Evolutionary conservation across 257 asterid genomes (phyloP), one percentile per base, ranked within the genome.

Genomic region (Petunia secreta): DNA sequence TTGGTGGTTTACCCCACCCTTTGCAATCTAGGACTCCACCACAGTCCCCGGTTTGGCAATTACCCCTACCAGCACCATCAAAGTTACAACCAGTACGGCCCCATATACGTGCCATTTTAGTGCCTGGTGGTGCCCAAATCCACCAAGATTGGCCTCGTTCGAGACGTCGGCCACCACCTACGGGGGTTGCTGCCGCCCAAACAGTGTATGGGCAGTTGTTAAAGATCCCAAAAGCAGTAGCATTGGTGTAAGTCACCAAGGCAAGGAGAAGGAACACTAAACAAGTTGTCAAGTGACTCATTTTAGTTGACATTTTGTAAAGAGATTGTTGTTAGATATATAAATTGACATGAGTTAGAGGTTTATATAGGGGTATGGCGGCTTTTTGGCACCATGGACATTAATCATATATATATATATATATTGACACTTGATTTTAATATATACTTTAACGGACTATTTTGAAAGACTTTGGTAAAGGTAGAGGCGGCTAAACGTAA

Each of bases 1-100:
- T 89, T 0, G 92, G 97, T 0, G 95, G 90, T 7, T 3, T 2
- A 0, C 97, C 97, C 48, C 64, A 93, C 16, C 79, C 90, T 1
- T 53, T 81, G 82, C 97, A 90, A 0, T 55, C 69, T 0, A 91
- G 83, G 5, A 82, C 13, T 4, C 89, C 89, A 3, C 77, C 80
- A 14, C 89, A 86, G 46, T 86, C 89, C 25, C 89, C 89, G 34
- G 87, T 87, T 44, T 83, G 80, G 0, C 89, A 87, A 0, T 66
- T 8, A 1, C 88, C 90, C 0, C 78, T 81, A 0, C 90, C 89
- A 0, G 65, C 53, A 6, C 66, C 80, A 5, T 85, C 75, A 2
- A 85, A 87, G 64, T 8, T 82, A 15, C 91, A 87, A 1, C 9
- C 37, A 1, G 91, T 87, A 41, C 91, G 77, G 2, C 82, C 87